Base-by-base conservation (phyloP, 768 basidiomycete genomes). In the Termitomyces sp. region DNA sequence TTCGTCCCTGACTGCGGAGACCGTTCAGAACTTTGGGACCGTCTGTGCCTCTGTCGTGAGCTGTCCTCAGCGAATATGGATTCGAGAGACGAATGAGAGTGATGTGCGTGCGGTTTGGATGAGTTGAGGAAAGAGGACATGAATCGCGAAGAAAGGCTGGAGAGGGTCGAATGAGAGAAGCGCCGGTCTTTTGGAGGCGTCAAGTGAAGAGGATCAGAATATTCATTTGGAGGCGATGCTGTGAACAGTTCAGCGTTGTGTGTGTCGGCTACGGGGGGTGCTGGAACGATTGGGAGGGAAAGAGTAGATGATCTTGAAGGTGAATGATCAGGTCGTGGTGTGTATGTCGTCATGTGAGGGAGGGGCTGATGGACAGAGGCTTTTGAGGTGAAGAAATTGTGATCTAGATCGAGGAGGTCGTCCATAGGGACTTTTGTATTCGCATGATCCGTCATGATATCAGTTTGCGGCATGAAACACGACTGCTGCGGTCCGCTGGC, bases 91-190 rank as follows among this genome's bases (percentile, higher is more conserved):
- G 54, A 43, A 33, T 51, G 61, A 40, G 63, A 20, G 50, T 26
- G 59, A 30, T 32, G 57, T 41, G 33, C 30, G 38, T 47, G 43
- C 12, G 56, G 55, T 36, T 46, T 61, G 4, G 60, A 59, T 14
- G 66, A 63, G 20, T 65, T 58, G 47, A 71, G 67, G n/a, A 86
- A 69, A 8, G 77, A 72, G 1, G 83, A 77, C 67, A 86, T 79
- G 73, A 80, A 78, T 57, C 76, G 74, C 0, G 85, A 76, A 1
- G 82, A 82, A 28, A 80, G 67, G 33, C 73, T 73, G 3, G 81
- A 72, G 6, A 83, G 67, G 0, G 80, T 76, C 9, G 76, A 74
- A 53, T 79, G 78, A 8, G 65, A 55, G 8, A 70, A 67, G 8
- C 59, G 61, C 47, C n/a, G 61, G 18, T 10, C 52, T 10, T 36